phyloP scores from a whole-genome alignment of 768 basidiomycete genomes.

The Tricholoma hemisulphureum region DNA sequence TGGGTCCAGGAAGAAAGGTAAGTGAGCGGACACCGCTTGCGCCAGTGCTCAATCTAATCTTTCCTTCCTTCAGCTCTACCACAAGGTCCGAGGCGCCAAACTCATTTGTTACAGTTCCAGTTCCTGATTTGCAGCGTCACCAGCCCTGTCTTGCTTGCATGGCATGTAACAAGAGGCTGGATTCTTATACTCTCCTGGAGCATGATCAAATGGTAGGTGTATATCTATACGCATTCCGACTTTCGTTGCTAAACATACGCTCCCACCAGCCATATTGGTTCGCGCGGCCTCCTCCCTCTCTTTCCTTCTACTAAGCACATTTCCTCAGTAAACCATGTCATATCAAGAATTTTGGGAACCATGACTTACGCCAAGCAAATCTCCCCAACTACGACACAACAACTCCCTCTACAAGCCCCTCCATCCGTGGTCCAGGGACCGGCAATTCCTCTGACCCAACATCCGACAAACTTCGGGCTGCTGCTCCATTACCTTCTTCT shows the following conservation, averaged over 20 bases:
- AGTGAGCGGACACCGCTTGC: constrained; percentile 19
- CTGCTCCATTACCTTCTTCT: constrained; percentile 36
- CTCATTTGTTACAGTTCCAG: neutral
- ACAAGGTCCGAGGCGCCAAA: constrained; percentile 52
- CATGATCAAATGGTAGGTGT: constrained; percentile 74
- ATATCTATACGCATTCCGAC: constrained; percentile 2
- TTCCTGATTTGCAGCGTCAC: constrained; percentile 1
- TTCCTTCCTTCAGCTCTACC: constrained; percentile 57
- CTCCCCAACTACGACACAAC: constrained; percentile 49
- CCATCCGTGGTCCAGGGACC: constrained; percentile 17
- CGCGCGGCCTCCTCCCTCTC: constrained; percentile 4
- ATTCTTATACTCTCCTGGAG: constrained; percentile 74
- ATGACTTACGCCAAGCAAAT: constrained; percentile 69
- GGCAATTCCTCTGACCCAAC: constrained; percentile 10
- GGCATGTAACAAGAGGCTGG: constrained; percentile 73
- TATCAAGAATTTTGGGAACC: constrained; percentile 73
- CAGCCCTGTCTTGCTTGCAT: constrained; percentile 81
- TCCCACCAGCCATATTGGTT: constrained; percentile 52
- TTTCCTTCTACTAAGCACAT: neutral
- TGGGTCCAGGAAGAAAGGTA: constrained; percentile 90
- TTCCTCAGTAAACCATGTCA: constrained; percentile 76
- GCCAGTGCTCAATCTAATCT: neutral
- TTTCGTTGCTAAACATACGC: neutral
- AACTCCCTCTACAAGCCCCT: constrained; percentile 25
- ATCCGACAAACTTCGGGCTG: constrained; percentile 29